Conservation (phyloP, 2,329 filamentous ascomycete species). For the Chaetomiaceae sp. region DNA sequence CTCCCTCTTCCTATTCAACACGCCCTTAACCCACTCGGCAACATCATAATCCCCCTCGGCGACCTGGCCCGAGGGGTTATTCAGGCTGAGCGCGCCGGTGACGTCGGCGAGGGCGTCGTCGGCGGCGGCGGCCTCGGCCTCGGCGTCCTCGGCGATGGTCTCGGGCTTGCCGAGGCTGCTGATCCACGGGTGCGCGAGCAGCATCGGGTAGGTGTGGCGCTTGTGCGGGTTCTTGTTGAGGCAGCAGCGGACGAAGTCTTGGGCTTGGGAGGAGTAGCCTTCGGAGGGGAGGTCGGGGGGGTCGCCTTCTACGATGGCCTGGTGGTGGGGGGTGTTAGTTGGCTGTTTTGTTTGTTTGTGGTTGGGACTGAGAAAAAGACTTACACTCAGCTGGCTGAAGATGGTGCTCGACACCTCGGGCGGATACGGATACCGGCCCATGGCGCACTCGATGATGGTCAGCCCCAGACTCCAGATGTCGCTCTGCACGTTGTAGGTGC, state of each 20-base stretch:
- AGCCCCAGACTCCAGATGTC: constrained; percentile 96
- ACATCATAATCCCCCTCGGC: constrained; percentile 72
- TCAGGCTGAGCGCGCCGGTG: constrained; percentile 41
- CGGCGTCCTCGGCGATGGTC: constrained; percentile 34
- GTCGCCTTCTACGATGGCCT: constrained; percentile 98
- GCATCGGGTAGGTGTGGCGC: constrained; percentile 87
- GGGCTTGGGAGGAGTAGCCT: constrained; percentile 72
- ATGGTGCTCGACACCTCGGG: constrained; percentile 98
- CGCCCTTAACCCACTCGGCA: constrained; percentile 73
- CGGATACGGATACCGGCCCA: constrained; percentile 92
- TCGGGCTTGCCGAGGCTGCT: constrained; percentile 32
- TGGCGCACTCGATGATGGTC: constrained; percentile 91
- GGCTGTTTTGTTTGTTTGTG: neutral
- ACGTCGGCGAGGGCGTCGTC: constrained; percentile 37
- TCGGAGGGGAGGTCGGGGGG: constrained; percentile 78
- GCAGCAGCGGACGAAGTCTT: constrained; percentile 83
- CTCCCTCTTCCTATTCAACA: constrained; percentile 61
- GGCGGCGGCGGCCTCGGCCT: constrained; percentile 30
- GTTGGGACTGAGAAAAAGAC: constrained; percentile 35
- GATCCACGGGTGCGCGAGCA: constrained; percentile 88
- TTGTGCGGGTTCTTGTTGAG: constrained; percentile 89
- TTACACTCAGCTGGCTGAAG: constrained; percentile 92
- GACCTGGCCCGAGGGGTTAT: constrained; percentile 26
- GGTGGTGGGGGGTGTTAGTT: constrained; percentile 7
- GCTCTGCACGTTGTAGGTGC: constrained; percentile 95